A percentile compares a stretch with the other conserved stretches of the same genome.
These are phyloP conservation scores for Debaryomyces psychrophilus DNA, from an alignment of 1,139 yeast genomes.

Conservation along the genomic window DNA sequence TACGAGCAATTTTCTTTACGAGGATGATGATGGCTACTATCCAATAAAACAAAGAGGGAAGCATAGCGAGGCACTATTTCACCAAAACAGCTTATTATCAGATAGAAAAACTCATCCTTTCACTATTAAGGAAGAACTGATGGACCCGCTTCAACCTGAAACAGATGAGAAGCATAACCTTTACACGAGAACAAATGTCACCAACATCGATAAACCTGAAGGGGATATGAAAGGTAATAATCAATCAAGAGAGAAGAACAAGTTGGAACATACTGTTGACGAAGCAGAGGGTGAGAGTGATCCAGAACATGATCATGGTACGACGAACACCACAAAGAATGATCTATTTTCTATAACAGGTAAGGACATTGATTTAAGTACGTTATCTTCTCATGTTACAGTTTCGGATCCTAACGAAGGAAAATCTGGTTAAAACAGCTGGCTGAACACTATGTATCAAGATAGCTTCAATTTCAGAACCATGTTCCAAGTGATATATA, in stretches of 20 bases:
- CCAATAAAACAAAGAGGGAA: not conserved
- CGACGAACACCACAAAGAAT: conserved; percentile 9
- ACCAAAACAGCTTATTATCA: not conserved
- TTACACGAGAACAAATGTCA: not conserved
- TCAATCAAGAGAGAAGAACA: not conserved
- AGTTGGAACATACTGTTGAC: not conserved
- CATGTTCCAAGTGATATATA: not conserved
- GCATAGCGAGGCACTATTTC: not conserved
- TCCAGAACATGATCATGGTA: conserved; percentile 4
- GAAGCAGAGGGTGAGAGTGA: not conserved
- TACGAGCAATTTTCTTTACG: conserved; percentile 9
- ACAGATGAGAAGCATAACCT: conserved; percentile 6
- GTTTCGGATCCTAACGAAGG: conserved; percentile 1
- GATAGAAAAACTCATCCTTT: conserved; percentile 1
- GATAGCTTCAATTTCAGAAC: conserved; percentile 3
- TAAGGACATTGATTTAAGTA: conserved; percentile 10
- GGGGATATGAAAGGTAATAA: not conserved
- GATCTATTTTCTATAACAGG: conserved; percentile 13
- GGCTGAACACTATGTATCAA: not conserved
- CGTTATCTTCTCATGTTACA: conserved; percentile 7
- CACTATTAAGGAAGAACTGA: not conserved
- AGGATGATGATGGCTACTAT: conserved; percentile 16
- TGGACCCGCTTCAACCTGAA: conserved; percentile 2
- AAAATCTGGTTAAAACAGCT: not conserved
- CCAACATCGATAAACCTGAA: not conserved